Conservation (phyloP, 306 rosid species). For the Pueraria montana region DNA sequence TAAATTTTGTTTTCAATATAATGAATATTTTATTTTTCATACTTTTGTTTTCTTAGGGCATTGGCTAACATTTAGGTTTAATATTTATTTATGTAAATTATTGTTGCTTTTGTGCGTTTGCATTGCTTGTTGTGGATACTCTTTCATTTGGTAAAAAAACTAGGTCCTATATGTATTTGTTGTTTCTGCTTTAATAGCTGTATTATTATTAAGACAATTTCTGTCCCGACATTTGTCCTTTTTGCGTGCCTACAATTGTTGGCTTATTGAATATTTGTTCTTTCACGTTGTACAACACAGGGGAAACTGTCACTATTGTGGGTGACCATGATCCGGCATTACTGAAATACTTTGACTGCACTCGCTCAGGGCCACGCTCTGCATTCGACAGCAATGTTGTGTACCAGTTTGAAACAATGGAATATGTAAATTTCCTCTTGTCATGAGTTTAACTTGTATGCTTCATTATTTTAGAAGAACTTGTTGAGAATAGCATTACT, state of each 20-base stretch:
- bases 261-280: background rate
- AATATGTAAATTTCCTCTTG: slow-evolving; percentile 65
- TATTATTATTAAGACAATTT: background rate
- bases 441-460: background rate
- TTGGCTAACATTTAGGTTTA: background rate
- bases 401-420: slow-evolving; percentile 86
- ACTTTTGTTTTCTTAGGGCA: background rate
- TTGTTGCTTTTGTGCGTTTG: background rate
- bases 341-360: slow-evolving; percentile 78
- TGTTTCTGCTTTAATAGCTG: background rate
- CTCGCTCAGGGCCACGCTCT: slow-evolving; percentile 53
- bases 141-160: background rate
- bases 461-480: slow-evolving; percentile 8
- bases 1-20: background rate
- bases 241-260: slow-evolving; percentile 22
- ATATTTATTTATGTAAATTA: background rate
- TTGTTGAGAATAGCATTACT: slow-evolving; percentile 35
- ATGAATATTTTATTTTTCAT: background rate
- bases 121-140: background rate
- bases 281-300: slow-evolving; percentile 42
- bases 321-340: slow-evolving; percentile 80
- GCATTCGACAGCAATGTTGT: slow-evolving; percentile 56
- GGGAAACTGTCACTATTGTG: slow-evolving; percentile 80
- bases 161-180: background rate
- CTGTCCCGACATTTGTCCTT: background rate